Base-by-base conservation (phyloP, 257 asterid species). In the Voacanga thouarsii region DNA sequence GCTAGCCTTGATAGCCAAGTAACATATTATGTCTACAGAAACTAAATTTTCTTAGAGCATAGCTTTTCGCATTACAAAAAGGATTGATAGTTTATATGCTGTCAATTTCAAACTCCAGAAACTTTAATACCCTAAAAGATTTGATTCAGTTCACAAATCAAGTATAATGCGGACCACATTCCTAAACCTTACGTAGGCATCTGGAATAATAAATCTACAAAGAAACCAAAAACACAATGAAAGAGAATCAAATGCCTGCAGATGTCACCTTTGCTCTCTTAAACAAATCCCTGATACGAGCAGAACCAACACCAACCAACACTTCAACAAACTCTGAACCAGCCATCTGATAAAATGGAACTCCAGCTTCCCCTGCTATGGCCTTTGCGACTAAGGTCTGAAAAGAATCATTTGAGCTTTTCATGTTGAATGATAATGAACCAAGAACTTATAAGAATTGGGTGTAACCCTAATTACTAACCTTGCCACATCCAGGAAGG, bases 401-500 rank as follows among this genome's bases (percentile, higher is more conserved):
- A 84, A 69, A 28, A 86, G 74, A 75, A 47, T 26, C 23, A 63
- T 43, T 43, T 44, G 50, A 11, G 37, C 26, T 37, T 68, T 28
- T 74, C 66, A 64, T 55, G 49, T 39, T 5, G 16, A 44, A 28
- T 33, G 26, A 71, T 19, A 37, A 45, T 2, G 6, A 49, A 49
- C 24, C 28, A 39, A 41, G 3, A 24, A 4, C 15, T 43, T 50
- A 21, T 45, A 59, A 66, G 57, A 56, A 39, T 71, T 39, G 55
- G 51, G 60, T 66, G 30, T 43, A 60, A 33, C 16, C 50, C 43
- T 19, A 75, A 83, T n/a, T 76, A 80, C 93, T 61, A 70, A 95
- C 99, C 99, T 96, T 96, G 81, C 99, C 99, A 87, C 99, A 96
- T 76, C 99, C 99, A 8, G 99, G 99, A 80, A 98, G 99, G 60